Evolutionary conservation across 106 monocot species (phyloP).

Genomic region (Dendrobium chrysotoxum): DNA sequence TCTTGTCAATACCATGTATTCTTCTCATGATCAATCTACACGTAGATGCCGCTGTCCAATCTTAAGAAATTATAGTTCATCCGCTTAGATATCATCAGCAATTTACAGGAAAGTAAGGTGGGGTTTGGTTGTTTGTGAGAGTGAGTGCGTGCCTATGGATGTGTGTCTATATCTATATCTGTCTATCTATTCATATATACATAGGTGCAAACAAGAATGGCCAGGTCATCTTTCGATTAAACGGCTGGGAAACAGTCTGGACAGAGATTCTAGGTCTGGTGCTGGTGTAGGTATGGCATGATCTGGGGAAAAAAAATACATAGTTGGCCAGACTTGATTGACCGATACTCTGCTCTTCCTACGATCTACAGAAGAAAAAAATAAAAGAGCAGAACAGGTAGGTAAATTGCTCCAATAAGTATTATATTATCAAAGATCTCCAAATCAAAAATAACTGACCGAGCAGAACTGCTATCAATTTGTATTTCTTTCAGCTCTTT

Average conservation of each 20-base stretch:
- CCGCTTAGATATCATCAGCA: background rate
- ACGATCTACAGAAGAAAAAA: background rate
- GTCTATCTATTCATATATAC: background rate
- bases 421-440: background rate
- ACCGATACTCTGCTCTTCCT: no score
- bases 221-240: background rate
- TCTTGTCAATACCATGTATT: background rate
- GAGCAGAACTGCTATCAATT: constrained; percentile 41
- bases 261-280: background rate
- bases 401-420: background rate
- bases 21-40: background rate
- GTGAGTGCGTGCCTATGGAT: background rate
- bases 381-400: background rate
- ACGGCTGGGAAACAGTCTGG: background rate
- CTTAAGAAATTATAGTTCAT: background rate
- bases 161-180: background rate
- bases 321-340: no score
- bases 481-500: constrained; percentile 49
- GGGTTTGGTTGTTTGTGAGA: no score
- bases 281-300: background rate
- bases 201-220: background rate
- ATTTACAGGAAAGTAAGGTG: background rate
- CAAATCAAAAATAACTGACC: constrained; percentile 33
- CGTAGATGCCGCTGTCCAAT: background rate
- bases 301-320: background rate